Conservation (phyloP, 1,284 basidiomycete genomes). For the Melampsora americana region DNA sequence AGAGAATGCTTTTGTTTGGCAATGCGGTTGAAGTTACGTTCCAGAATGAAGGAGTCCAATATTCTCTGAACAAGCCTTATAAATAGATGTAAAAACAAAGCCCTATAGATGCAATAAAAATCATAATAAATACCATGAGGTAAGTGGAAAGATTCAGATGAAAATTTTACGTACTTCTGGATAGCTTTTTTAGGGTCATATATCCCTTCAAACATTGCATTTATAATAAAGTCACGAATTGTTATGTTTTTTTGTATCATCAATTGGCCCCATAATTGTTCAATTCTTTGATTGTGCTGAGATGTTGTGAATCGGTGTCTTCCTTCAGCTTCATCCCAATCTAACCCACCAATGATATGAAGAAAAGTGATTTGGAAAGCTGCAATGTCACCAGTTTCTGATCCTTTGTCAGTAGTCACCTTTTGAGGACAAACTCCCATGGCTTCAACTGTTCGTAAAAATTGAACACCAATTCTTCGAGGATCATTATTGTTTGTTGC, state of each 20-base stretch:
- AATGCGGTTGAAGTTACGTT: not conserved
- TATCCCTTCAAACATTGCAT: not conserved
- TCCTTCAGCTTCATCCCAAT: constrained; percentile 1
- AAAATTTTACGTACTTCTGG: constrained; percentile 8
- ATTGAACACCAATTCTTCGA: not conserved
- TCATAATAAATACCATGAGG: not conserved
- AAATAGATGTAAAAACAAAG: not conserved
- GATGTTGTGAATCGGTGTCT: constrained; percentile 9
- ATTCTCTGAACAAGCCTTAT: not conserved
- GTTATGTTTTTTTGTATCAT: constrained; percentile 19
- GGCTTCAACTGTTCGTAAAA: not conserved
- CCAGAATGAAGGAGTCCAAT: not conserved
- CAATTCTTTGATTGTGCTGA: constrained; percentile 16
- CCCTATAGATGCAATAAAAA: not conserved
- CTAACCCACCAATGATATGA: not conserved
- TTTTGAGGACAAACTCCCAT: not conserved
- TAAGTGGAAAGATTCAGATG: not conserved
- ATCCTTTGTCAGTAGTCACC: constrained; percentile 19
- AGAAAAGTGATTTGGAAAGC: not conserved
- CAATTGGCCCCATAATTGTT: constrained; percentile 20
- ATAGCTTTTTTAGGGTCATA: constrained; percentile 7
- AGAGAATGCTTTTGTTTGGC: not conserved
- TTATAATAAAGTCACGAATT: not conserved
- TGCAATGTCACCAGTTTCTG: constrained; percentile 5
- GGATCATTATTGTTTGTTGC: constrained; percentile 1